Conservation (phyloP, 129 eudicot genomes). For the Lactuca sativa region DNA sequence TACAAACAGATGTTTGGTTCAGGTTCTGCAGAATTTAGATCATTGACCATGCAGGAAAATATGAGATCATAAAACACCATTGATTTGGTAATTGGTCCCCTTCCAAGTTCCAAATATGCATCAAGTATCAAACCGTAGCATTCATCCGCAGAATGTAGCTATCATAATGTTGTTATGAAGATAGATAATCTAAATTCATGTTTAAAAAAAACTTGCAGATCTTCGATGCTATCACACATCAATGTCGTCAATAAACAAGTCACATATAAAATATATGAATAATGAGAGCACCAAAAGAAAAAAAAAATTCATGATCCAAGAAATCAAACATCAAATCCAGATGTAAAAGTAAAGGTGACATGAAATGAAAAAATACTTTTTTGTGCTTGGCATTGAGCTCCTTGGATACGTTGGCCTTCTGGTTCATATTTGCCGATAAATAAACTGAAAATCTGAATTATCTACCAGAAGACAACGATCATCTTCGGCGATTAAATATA, state of each 20-base stretch:
- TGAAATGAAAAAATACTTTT: constrained; percentile 36
- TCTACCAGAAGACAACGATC: constrained; percentile 6
- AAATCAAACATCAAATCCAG: neutral
- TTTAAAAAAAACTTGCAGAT: constrained; percentile 11
- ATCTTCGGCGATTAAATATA: constrained; percentile 10
- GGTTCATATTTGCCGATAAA: constrained; percentile 43
- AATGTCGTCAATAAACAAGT: neutral
- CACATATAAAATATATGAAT: neutral
- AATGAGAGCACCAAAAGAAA: neutral
- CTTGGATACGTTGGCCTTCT: constrained; percentile 70
- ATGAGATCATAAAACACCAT: constrained; percentile 1
- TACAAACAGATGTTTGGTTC: neutral
- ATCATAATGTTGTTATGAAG: constrained; percentile 6
- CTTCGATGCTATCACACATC: neutral
- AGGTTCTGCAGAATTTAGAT: neutral
- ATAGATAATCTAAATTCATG: neutral
- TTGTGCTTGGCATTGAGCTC: constrained; percentile 69
- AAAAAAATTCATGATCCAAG: neutral
- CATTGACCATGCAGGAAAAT: constrained; percentile 4
- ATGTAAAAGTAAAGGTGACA: neutral
- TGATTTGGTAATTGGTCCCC: neutral
- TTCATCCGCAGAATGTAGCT: neutral
- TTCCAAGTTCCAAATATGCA: neutral
- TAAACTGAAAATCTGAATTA: constrained; percentile 12
- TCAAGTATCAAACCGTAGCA: neutral